phyloP scores from a whole-genome alignment of 495 filamentous ascomycete genomes.

The Penicillium coffeae region DNA sequence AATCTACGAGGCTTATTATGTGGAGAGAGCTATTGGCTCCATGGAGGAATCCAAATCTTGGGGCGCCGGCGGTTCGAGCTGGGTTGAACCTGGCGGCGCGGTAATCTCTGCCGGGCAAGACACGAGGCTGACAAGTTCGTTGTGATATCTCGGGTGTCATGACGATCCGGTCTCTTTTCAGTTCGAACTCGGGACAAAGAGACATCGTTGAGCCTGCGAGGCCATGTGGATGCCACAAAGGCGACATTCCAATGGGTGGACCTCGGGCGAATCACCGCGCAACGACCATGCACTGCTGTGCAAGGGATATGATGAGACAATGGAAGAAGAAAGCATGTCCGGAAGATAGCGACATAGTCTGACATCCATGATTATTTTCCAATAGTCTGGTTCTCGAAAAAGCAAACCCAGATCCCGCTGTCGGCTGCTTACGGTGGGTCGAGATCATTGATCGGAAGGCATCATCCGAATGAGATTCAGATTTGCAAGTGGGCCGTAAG shows the following conservation, averaged over 20 bases:
- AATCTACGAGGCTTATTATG: background rate
- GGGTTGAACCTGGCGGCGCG: no score
- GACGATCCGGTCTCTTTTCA: background rate
- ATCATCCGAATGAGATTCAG: background rate
- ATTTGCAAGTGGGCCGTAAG: background rate
- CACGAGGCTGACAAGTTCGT: background rate
- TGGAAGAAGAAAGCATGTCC: background rate
- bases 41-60: background rate
- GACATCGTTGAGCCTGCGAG: background rate
- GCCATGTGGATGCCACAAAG: constrained; percentile 8
- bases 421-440: background rate
- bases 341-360: background rate
- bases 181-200: background rate
- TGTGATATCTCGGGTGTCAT: background rate
- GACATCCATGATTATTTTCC: background rate
- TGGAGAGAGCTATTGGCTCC: background rate
- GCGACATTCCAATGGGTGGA: constrained; percentile 12
- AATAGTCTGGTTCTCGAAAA: background rate
- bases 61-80: no score
- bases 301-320: constrained; percentile 14
- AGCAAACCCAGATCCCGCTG: background rate
- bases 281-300: constrained; percentile 13
- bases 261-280: constrained; percentile 7
- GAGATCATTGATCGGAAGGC: background rate
- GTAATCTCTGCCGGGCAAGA: no score